Conservation (phyloP, 176 grass and related monocot species). For the Oryza longistaminata region DNA sequence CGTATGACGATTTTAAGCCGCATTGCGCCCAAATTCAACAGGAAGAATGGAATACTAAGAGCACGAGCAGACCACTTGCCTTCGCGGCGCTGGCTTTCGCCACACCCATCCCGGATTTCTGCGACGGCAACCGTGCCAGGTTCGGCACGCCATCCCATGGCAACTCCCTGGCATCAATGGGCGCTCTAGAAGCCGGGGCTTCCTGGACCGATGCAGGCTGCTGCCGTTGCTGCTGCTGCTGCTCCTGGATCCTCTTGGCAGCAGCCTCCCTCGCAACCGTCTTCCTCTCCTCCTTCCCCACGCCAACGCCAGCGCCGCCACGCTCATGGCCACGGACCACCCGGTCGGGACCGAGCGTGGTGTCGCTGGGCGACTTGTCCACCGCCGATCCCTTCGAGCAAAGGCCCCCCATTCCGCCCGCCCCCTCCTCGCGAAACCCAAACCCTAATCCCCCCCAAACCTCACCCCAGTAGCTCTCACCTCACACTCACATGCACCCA, state of each 20-base stretch:
- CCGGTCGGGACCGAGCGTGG: constrained; percentile 61
- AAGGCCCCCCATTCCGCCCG: constrained; percentile 58
- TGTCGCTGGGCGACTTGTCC: constrained; percentile 95
- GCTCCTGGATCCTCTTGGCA: constrained; percentile 60
- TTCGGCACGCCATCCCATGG: constrained; percentile 52
- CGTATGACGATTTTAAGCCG: background rate
- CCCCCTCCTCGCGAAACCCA: background rate
- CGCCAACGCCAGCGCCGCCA: background rate
- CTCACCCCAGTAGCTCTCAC: constrained; percentile 19
- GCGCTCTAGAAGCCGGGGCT: background rate
- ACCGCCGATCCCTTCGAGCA: constrained; percentile 83
- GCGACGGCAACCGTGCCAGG: constrained; percentile 61
- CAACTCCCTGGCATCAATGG: background rate
- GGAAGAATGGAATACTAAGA: constrained; percentile 3
- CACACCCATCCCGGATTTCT: constrained; percentile 59
- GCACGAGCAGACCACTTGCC: constrained; percentile 44
- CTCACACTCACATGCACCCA: background rate
- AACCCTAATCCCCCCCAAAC: constrained; percentile 17
- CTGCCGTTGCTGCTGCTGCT: constrained; percentile 35
- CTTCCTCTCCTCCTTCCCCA: constrained; percentile 37
- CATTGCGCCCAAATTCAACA: constrained; percentile 13
- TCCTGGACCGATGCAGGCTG: background rate
- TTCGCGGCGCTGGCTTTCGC: constrained; percentile 58
- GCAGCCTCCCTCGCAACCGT: constrained; percentile 24
- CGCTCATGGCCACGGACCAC: constrained; percentile 43